Evolutionary conservation across 2,329 filamentous ascomycete genomes (phyloP), one percentile per base, ranked within the genome.

Genomic region (Fusarium piperis): DNA sequence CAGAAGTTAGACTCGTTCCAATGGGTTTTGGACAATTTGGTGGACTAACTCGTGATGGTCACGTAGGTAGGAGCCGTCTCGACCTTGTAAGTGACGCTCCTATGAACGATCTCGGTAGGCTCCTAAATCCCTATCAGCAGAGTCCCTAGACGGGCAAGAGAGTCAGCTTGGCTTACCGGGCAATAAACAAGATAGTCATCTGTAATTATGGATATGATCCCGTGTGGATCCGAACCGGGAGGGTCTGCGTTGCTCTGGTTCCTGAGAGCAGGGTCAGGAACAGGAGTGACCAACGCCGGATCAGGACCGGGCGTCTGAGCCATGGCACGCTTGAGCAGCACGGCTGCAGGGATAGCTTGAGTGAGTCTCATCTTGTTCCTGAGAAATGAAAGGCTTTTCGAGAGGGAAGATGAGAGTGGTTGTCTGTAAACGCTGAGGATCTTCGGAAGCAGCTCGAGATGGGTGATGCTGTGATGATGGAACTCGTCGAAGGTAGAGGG

Each of bases 1-100:
- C 2, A 12, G 9, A 53, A 20, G 73, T 82, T 67, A 82, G 78
- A 65, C 12, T n/a, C 3, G 16, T 18, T 23, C 5, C 12, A 11
- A 30, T 13, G 10, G 23, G 3, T 28, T 55, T 44, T 30, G 12
- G 10, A 13, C 6, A 28, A 13, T 1, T 12, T 18, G 28, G 30
- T 30, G 20, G 36, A 75, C 83, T 75, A 76, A 85, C 83, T 83
- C 59, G 82, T 84, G 71, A 86, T 78, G 70, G 84, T 86, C 63
- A 86, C 59, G 44, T 81, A 84, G 35, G 81, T 83, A 30, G 80
- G 77, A 68, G 77, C 68, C 20, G 81, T 84, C 65, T 48, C 44
- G 1, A 80, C 83, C 30, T 82, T 86, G 75, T 84, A 84, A 56
- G 85, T 86, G 59, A 81, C 78, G 65, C 82, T 81, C 62, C 80